phyloP scores from a whole-genome alignment of 1,139 yeast species.

The Lodderomyces beijingensis region DNA sequence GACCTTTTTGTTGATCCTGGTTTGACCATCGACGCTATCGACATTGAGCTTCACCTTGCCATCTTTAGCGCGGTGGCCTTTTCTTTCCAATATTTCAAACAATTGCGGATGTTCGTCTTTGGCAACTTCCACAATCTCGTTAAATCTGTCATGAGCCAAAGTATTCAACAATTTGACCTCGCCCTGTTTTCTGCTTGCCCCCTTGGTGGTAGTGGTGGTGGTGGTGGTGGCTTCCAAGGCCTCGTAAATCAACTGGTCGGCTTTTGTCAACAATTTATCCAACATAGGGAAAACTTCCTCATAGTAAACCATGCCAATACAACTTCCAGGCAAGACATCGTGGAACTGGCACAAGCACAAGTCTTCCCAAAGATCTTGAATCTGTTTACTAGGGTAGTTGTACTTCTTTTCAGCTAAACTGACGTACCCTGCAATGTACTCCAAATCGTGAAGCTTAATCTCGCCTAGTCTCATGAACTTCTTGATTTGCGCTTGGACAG shows the following conservation, averaged over 20 bases:
- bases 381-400: slow-evolving; percentile 64
- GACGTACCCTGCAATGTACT: slow-evolving; percentile 73
- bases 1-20: slow-evolving; percentile 15
- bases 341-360: slow-evolving; percentile 90
- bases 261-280: slow-evolving; percentile 48
- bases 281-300: slow-evolving; percentile 89
- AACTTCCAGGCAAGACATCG: slow-evolving; percentile 94
- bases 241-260: slow-evolving; percentile 47
- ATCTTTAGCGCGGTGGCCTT: slow-evolving; percentile 3
- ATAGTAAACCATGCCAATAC: slow-evolving; percentile 88
- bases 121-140: slow-evolving; percentile 43
- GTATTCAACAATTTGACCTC: slow-evolving; percentile 40
- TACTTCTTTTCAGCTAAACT: slow-evolving; percentile 52
- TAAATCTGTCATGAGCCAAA: slow-evolving; percentile 61
- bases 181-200: slow-evolving; percentile 11
- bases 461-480: slow-evolving; percentile 78
- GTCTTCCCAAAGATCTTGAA: slow-evolving; percentile 80
- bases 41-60: slow-evolving; percentile 12
- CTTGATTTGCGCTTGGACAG: slow-evolving; percentile 86
- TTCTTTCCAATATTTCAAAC: slow-evolving; percentile 7
- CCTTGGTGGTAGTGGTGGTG: slow-evolving; percentile 11
- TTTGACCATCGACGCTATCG: slow-evolving; percentile 12
- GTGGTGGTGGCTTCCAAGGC: slow-evolving; percentile 33
- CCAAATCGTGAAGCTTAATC: slow-evolving; percentile 76
- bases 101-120: slow-evolving; percentile 11